Base-by-base conservation (phyloP, 2,329 filamentous ascomycete species). In the Akanthomyces uredinophilus region DNA sequence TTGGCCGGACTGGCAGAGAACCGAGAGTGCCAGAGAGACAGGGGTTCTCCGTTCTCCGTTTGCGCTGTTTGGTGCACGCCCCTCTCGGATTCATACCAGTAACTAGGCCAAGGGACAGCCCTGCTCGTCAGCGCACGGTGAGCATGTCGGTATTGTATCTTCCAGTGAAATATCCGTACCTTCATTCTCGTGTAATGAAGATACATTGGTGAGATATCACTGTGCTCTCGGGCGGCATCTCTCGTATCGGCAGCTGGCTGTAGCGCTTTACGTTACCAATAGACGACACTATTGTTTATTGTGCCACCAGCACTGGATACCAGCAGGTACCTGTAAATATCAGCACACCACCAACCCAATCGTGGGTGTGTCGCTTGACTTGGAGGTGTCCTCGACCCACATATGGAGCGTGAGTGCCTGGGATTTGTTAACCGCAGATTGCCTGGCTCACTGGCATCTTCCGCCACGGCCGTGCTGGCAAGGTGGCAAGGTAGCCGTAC, bases 371-470 rank as follows among this genome's bases (percentile, higher is more conserved):
- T 39, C 49, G 32, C 5, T 32, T 35, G 7, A n/a, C 20, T 10
- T 24, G 43, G 54, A 43, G 29, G 54, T 52, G 41, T 37, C n/a
- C 29, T 3, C 22, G 46, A 47, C 56, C 56, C 56, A 59, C 56
- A 43, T 3, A 10, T 18, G 6, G 39, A 24, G 24, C 44, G 53
- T 44, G 20, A 55, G 44, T 47, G 32, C 20, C 44, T 39, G 41
- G 16, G 20, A 53, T 43, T n/a, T n/a, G n/a, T n/a, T 57, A 57
- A 39, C 46, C 35, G 47, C 39, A 53, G 57, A 60, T 46, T 60
- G 57, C 22, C 57, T 53, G 37, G 49, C 39, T 39, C 44, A 13
- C 27, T 60, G 49, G 24, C 27, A 32, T 35, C 24, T 8, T 35
- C 24, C n/a, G 41, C 52, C 5, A 18, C 20, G 11, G 20, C 16